A percentile compares a stretch with the other conserved stretches of the same genome.
Evolutionary conservation across 1,284 basidiomycete genomes (phyloP).

Genomic region (Leccinum cinnamomeum): DNA sequence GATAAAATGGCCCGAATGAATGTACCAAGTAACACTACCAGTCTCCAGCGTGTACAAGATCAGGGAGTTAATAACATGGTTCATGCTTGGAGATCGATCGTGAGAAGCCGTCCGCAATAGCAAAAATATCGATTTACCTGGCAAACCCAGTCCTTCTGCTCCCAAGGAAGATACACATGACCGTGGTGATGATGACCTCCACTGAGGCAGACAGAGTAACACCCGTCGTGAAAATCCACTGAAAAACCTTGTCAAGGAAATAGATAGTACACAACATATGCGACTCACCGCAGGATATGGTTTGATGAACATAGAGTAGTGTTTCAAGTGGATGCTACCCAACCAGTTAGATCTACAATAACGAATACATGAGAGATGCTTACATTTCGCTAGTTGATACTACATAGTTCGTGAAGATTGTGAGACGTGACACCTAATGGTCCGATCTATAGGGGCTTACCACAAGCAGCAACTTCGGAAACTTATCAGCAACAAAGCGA

Average conservation of each 20-base stretch:
- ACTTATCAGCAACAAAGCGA: slow-evolving; percentile 4
- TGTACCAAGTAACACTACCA: slow-evolving; percentile 48
- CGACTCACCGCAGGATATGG: slow-evolving; percentile 31
- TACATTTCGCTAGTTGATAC: slow-evolving; percentile 36
- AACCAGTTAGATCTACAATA: background rate
- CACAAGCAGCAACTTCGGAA: slow-evolving; percentile 30
- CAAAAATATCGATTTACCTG: slow-evolving; percentile 30
- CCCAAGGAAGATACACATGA: slow-evolving; percentile 48
- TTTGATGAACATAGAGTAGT: slow-evolving; percentile 31
- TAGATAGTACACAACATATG: background rate
- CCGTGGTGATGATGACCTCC: slow-evolving; percentile 51
- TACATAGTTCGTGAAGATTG: slow-evolving; percentile 1
- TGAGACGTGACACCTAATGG: background rate
- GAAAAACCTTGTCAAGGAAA: background rate
- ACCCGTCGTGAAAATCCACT: slow-evolving; percentile 57
- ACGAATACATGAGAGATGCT: background rate
- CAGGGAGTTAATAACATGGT: slow-evolving; percentile 48
- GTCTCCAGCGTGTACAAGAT: slow-evolving; percentile 57
- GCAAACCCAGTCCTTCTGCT: slow-evolving; percentile 44
- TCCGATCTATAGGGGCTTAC: slow-evolving; percentile 15
- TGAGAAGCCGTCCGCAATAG: background rate
- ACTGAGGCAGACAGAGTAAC: slow-evolving; percentile 49
- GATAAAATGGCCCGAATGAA: background rate
- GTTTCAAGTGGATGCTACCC: slow-evolving; percentile 29
- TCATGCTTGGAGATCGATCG: slow-evolving; percentile 38